Base-by-base conservation (phyloP, 306 rosid genomes). In the Sicyos baderoa region DNA sequence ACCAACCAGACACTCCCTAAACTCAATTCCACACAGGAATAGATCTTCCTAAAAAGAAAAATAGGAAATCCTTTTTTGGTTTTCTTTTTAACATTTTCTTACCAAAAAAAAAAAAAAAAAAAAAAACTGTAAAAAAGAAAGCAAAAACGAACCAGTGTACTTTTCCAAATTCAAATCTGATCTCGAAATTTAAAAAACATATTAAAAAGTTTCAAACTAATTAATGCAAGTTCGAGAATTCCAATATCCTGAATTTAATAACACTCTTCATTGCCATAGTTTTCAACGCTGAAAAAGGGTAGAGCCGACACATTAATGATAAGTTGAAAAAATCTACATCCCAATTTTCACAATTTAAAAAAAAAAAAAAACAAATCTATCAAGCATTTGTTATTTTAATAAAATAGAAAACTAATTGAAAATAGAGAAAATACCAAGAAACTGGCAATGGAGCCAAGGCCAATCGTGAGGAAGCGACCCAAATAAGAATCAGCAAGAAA, bases 381-480 rank as follows among this genome's bases (percentile, higher is more conserved):
- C n/a, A n/a, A n/a, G n/a, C n/a, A n/a, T n/a, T n/a, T n/a, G n/a
- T n/a, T n/a, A n/a, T n/a, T n/a, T n/a, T n/a, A n/a, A n/a, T n/a
- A n/a, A n/a, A n/a, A n/a, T n/a, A n/a, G n/a, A n/a, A n/a, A n/a
- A n/a, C n/a, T n/a, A n/a, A n/a, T n/a, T n/a, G n/a, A n/a, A n/a
- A n/a, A n/a, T n/a, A n/a, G n/a, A 4, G 42, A 4, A 66, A 6
- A 23, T 76, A 88, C 91, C 84, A 81, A 74, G 51, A 88, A 74
- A 72, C 76, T 77, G 56, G 78, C 61, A 16, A 88, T 68, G 58
- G 89, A 86, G 79, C 89, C 91, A 0, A 78, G 61, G 49, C 27
- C 85, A 58, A 88, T 81, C 72, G 91, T 55, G 32, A 75, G 83
- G 57, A 88, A 88, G 9, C 89, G 89, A 61, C 91, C 95, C 64